Percentiles rank a stretch among this genome's conserved stretches.
Conservation (phyloP, 768 basidiomycete genomes). For the Agaricus bisporus region DNA sequence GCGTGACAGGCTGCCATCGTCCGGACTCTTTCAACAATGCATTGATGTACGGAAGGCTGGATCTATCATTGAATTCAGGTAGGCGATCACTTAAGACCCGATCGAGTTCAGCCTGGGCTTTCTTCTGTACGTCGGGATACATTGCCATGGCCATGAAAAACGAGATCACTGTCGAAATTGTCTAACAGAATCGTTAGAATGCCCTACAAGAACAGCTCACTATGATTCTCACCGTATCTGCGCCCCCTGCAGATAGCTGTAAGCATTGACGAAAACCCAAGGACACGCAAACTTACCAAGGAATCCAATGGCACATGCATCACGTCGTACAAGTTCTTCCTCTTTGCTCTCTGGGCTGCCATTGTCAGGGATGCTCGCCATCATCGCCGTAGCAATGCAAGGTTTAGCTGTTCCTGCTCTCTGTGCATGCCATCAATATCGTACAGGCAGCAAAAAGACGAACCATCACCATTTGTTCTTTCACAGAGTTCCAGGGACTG, state of each 20-base stretch:
- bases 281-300: neutral
- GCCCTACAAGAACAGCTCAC: neutral
- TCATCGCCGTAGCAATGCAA: conserved; percentile 6
- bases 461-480: conserved; percentile 22
- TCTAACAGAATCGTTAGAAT: conserved; percentile 3
- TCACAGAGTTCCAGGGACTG: conserved; percentile 14
- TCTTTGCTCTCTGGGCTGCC: neutral
- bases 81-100: conserved; percentile 19
- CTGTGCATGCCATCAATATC: neutral
- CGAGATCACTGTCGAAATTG: conserved; percentile 11
- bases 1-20: conserved; percentile 26
- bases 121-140: conserved; percentile 13
- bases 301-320: conserved; percentile 3
- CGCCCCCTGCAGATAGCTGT: neutral
- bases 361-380: conserved; percentile 5
- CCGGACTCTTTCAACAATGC: conserved; percentile 30
- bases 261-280: neutral
- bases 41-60: conserved; percentile 25
- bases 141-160: conserved; percentile 16
- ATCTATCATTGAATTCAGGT: conserved; percentile 21
- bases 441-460: neutral
- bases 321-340: conserved; percentile 3
- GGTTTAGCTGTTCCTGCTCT: neutral
- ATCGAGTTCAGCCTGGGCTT: conserved; percentile 13
- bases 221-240: conserved; percentile 10